Percentiles rank a stretch among this genome's conserved stretches.
These are phyloP conservation scores for Microcyclospora tardicrescens DNA, from an alignment of 2,329 filamentous ascomycete species.

Conservation along the genomic window DNA sequence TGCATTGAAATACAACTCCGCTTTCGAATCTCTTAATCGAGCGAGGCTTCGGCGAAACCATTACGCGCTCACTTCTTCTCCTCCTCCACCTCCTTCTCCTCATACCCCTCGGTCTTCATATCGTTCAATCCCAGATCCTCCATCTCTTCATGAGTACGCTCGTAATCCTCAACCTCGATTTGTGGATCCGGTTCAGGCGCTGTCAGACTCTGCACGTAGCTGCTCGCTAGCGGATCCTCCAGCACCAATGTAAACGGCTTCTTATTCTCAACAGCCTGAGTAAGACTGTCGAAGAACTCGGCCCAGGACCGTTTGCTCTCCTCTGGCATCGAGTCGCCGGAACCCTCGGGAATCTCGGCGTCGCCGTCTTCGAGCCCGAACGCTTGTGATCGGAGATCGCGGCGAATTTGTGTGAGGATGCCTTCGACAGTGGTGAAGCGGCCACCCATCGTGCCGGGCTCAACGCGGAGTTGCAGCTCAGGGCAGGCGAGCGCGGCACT, in stretches of 20 bases:
- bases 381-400: conserved; percentile 77
- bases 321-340: conserved; percentile 61
- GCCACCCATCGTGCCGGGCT: conserved; percentile 86
- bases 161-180: conserved; percentile 70
- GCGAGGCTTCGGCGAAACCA: no score
- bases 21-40: no score
- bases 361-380: conserved; percentile 56
- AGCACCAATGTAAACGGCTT: conserved; percentile 72
- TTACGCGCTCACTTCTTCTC: no score
- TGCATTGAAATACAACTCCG: no score
- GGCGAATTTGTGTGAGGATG: conserved; percentile 78
- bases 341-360: conserved; percentile 21
- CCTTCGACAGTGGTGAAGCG: conserved; percentile 96
- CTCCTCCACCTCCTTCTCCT: conserved; percentile 22
- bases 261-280: conserved; percentile 66
- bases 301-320: conserved; percentile 62
- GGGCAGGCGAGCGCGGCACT: conserved; percentile 77
- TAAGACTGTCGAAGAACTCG: conserved; percentile 64
- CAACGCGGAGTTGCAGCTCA: conserved; percentile 74
- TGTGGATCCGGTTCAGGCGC: conserved; percentile 73
- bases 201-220: conserved; percentile 79
- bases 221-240: conserved; percentile 78
- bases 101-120: conserved; percentile 87
- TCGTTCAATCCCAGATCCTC: conserved; percentile 83
- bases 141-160: conserved; percentile 80